Base-by-base conservation (phyloP, 176 grass and related monocot species). In the Puya raimondii region DNA sequence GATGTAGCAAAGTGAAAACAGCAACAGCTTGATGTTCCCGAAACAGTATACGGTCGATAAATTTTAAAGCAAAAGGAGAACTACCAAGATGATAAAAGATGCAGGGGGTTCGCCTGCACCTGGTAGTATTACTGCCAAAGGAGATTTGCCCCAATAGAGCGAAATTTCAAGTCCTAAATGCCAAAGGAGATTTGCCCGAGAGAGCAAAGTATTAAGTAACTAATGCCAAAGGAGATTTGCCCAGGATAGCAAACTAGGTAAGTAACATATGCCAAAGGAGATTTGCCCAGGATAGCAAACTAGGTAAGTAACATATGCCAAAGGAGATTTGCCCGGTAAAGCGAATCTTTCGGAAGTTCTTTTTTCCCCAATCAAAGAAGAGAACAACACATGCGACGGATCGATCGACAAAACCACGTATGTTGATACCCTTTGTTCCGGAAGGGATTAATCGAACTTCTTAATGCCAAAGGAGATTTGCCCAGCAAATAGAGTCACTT, bases 151-250 rank as follows among this genome's bases (percentile, higher is more conserved):
- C 80, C 70, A 64, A 26, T 53, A 29, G 63, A 12, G 49, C 42
- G 23, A 72, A 83, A 20, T 52, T 75, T 73, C 17, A 82, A 49
- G 3, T n/a, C 50, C 33, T 12, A 74, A 83, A 64, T 76, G 81
- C 80, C 80, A 83, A 84, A 92, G 80, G 86, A 91, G 85, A 91
- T 82, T 88, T 91, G 80, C 82, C 88, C 75, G 25, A 63, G 23
- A 63, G 15, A 75, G 68, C n/a, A 53, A 72, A 69, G 63, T 79
- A 82, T 68, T 68, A 83, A 65, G 48, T 66, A 73, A 48, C 49
- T 82, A 87, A n/a, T 80, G 83, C 86, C 90, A 90, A 90, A 87
- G 78, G 81, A 82, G 83, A 90, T 80, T 85, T 90, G 76, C 73
- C 83, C 68, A 61, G 21, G 21, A 75, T 27, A 80, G 71, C 48